Conservation (phyloP, 352 stramenopile genomes). For the Phytophthora rubi region DNA sequence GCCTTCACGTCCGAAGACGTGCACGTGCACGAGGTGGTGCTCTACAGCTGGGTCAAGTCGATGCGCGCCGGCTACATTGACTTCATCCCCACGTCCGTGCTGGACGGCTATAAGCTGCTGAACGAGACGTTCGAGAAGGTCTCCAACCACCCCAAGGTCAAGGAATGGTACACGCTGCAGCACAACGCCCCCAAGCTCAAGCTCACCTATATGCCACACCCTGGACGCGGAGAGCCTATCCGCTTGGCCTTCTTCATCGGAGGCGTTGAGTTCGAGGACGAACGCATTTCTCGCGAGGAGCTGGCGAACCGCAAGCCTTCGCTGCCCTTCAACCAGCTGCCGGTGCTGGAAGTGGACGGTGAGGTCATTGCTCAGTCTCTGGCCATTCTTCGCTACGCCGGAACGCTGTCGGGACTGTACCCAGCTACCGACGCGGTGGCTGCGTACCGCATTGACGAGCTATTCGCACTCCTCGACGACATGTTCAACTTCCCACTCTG, state of each 20-base stretch:
- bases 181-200: slow-evolving; percentile 43
- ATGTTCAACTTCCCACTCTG: slow-evolving; percentile 43
- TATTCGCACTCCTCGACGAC: slow-evolving; percentile 50
- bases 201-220: slow-evolving; percentile 63
- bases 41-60: slow-evolving; percentile 44
- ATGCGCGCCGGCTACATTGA: slow-evolving; percentile 44
- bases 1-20: slow-evolving; percentile 43
- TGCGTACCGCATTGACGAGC: slow-evolving; percentile 54
- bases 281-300: slow-evolving; percentile 47
- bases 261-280: slow-evolving; percentile 61
- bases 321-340: slow-evolving; percentile 57
- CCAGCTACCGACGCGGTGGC: slow-evolving; percentile 41
- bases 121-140: slow-evolving; percentile 41
- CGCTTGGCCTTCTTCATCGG: slow-evolving; percentile 59
- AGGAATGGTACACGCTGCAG: slow-evolving; percentile 44
- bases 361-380: slow-evolving; percentile 59
- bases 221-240: slow-evolving; percentile 54
- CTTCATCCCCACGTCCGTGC: slow-evolving; percentile 42
- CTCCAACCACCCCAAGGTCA: slow-evolving; percentile 40
- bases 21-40: slow-evolving; percentile 44
- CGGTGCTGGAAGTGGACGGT: slow-evolving; percentile 54
- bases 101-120: slow-evolving; percentile 42
- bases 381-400: slow-evolving; percentile 69
- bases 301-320: slow-evolving; percentile 46
- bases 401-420: slow-evolving; percentile 60